Conservation (phyloP, 208 protist genomes). For the Naegleria gruberi region DNA sequence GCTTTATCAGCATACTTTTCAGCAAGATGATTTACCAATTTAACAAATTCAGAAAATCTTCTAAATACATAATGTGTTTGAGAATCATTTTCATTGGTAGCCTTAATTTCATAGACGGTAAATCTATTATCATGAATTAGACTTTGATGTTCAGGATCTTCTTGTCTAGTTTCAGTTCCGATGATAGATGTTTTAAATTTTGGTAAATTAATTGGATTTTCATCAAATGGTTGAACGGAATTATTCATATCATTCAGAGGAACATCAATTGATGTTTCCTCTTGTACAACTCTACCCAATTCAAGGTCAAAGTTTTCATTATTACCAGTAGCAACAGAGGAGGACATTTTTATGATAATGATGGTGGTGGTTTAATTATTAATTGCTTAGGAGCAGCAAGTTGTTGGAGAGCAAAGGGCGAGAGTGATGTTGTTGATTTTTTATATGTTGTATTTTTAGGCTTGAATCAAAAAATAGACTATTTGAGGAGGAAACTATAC, state of each 20-base stretch:
- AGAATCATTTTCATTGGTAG: background rate
- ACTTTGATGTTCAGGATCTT: background rate
- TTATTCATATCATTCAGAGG: background rate
- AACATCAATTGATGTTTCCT: background rate
- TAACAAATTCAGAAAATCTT: background rate
- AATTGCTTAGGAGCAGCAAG: too few relatives aligned
- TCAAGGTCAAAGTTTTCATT: background rate
- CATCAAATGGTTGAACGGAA: background rate
- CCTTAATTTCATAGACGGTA: slow-evolving; percentile 14
- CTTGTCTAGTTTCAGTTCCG: background rate
- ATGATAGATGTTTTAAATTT: background rate
- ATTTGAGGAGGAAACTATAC: too few relatives aligned
- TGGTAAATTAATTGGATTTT: background rate
- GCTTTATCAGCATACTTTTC: background rate
- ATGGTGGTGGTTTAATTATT: too few relatives aligned
- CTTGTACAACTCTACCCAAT: background rate
- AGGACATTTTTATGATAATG: too few relatives aligned
- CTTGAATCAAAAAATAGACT: too few relatives aligned
- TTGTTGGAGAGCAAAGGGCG: too few relatives aligned
- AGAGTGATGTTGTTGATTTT: too few relatives aligned
- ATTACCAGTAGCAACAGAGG: too few relatives aligned
- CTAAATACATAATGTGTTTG: background rate
- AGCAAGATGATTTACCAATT: background rate
- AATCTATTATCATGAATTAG: background rate
- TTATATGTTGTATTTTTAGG: too few relatives aligned